A percentile compares a stretch with the other conserved stretches of the same genome.
These are phyloP conservation scores for Tagetes erecta DNA, from an alignment of 129 eudicot genomes.

Conservation along the genomic window DNA sequence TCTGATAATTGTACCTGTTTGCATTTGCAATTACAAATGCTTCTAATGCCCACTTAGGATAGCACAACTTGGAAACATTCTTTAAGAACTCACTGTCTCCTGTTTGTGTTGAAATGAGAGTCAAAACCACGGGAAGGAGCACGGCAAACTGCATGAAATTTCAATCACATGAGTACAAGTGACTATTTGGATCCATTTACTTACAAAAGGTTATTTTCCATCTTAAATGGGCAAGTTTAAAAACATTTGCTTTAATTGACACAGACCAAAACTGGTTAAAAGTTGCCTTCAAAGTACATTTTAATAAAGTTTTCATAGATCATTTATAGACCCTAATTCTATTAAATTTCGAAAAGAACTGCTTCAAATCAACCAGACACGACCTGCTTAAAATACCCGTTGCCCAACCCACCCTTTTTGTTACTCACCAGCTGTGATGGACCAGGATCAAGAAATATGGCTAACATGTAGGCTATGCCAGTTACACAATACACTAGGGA, in stretches of 20 bases:
- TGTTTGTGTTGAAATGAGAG: slow-evolving; percentile 71
- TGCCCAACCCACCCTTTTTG: slow-evolving; percentile 17
- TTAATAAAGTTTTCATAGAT: too few relatives aligned
- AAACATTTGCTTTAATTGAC: background rate
- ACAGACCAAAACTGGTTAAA: background rate
- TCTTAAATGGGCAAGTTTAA: background rate
- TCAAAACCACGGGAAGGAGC: slow-evolving; percentile 86
- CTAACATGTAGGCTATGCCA: slow-evolving; percentile 77
- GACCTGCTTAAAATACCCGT: background rate
- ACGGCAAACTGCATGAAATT: slow-evolving; percentile 68
- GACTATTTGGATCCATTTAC: background rate
- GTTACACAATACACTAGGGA: slow-evolving; percentile 95
- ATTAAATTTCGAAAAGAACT: background rate
- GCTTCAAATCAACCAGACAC: background rate
- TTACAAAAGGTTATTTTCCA: background rate
- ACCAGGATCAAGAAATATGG: slow-evolving; percentile 90
- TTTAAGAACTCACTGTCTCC: slow-evolving; percentile 38
- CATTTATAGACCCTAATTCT: background rate
- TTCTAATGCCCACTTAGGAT: slow-evolving; percentile 93
- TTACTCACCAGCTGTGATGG: slow-evolving; percentile 85
- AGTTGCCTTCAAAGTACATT: background rate
- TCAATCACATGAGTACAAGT: background rate
- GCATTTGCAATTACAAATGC: slow-evolving; percentile 90
- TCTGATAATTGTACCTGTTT: slow-evolving; percentile 50
- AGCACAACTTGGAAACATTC: slow-evolving; percentile 59